Evolutionary conservation across 2,329 filamentous ascomycete species (phyloP), one percentile per base, ranked within the genome.

Genomic region (Fusarium sp.): DNA sequence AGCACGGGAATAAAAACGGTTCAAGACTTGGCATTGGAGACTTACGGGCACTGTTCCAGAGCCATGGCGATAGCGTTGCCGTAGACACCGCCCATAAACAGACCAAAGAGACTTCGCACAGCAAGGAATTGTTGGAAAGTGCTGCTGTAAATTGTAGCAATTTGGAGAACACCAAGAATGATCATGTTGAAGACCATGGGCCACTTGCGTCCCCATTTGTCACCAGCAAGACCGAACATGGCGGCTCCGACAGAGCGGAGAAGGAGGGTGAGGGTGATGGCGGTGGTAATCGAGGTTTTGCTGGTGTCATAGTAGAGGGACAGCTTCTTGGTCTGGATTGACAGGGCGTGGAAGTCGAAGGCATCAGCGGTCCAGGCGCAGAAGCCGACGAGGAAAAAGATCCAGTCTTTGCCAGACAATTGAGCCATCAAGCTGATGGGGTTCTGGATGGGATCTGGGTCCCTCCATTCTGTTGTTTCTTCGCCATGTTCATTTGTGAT

Each of bases 111-210:
- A 65, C 88, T 88, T 52, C 92, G 85, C 2, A 93, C 91, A 11
- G 88, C 91, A n/a, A 94, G 81, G 78, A 94, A 94, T 73, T 93
- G 87, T 57, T 85, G 78, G 77, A 93, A 96, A 0, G 90, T 94
- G 0, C 78, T 74, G 76, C 88, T 87, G 80, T 93, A 96, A 72
- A 93, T 93, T 19, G 93, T 96, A 25, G 89, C 92, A 62, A 94
- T 87, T 77, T 92, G 88, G 6, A 91, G 80, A 23, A 89, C 70
- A 44, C 89, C 89, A 6, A 93, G 84, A 25, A 93, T 81, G 62
- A 94, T 82, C 88, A 94, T 92, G 83, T 95, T 95, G 73, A 88
- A 73, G 11, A 94, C 90, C 90, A 94, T 93, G 45, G 92, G 92
- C 90, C 91, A 93, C 81, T 94, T 95, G 58, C 93, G 88, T 9